Evolutionary conservation across 352 stramenopile species (phyloP), one percentile per base, ranked within the genome.

Genomic region (Globisporangium lucens): DNA sequence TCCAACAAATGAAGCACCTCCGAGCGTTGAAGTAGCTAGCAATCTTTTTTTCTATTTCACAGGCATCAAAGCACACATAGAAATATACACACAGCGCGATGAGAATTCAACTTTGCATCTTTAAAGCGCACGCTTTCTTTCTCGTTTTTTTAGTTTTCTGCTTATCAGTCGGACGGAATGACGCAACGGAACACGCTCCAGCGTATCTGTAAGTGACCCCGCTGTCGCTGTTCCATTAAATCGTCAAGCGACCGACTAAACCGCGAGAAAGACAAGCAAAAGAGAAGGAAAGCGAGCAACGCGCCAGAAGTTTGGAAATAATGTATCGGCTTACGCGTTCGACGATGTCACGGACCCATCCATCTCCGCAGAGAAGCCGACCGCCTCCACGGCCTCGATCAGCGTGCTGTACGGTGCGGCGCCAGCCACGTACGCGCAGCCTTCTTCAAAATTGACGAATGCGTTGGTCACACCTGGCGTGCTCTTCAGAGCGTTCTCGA

Each of bases 381-480:
- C 78, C 20, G 66, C 73, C 43, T 94, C 88, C 43, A 95, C 72
- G 0, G 83, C 77, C 0, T 80, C 76, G 53, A 93, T 73, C 56
- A 95, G 71, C 56, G 79, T 72, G 56, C 63, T 80, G 66, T 75
- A 75, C 17, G 84, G 66, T 17, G 84, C 85, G 2, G 73, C 76
- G 51, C 87, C 87, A 2, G 83, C 82, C 35, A 93, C 83, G 69
- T 93, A 93, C 41, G 87, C 88, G 33, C 76, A 85, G 51, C 75
- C 73, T 62, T 95, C 85, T 38, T 85, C 78, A 61, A 94, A 94
- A 61, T 85, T 75, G 36, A 97, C 89, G 46, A 90, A 75, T 51
- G 82, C 91, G 63, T 89, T 78, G 7, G 78, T 82, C 59, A 97
- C 91, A 36, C 90, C 89, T 20, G 77, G 66, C 15, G 83, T 75